A percentile compares a stretch with the other conserved stretches of the same genome.
phyloP scores from a whole-genome alignment of 2,329 filamentous ascomycete species.

The Fusarium domesticum region DNA sequence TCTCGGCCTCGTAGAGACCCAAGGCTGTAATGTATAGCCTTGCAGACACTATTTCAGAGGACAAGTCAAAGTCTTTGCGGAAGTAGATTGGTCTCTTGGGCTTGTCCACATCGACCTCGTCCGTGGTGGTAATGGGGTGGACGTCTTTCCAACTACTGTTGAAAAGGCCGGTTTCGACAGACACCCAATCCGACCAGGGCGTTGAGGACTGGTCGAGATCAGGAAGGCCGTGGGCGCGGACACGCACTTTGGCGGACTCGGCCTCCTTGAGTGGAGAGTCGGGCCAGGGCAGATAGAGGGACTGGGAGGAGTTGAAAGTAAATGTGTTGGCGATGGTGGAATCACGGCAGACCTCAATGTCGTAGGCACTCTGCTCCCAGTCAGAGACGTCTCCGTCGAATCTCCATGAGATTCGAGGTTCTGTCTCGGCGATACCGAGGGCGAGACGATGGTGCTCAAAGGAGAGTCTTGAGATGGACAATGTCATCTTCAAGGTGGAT shows the following conservation, averaged over 20 bases:
- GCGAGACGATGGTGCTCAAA: conserved; percentile 43
- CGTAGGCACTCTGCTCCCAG: conserved; percentile 45
- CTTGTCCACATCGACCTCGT: conserved; percentile 25
- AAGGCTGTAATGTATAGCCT: conserved; percentile 47
- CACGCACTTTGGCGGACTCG: conserved; percentile 34
- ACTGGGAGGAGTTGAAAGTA: conserved; percentile 35
- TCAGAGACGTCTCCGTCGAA: conserved; percentile 38
- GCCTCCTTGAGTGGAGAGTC: conserved; percentile 31
- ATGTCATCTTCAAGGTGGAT: too few species aligned
- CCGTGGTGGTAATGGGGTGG: conserved; percentile 30
- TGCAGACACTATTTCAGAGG: conserved; percentile 30
- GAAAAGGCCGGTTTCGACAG: conserved; percentile 36
- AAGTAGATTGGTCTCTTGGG: conserved; percentile 34
- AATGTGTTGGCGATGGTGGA: conserved; percentile 9
- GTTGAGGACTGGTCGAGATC: conserved; percentile 12
- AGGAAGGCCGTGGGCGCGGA: conserved; percentile 32
- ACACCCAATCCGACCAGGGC: conserved; percentile 30
- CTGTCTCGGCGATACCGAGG: conserved; percentile 43
- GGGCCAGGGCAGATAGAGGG: conserved; percentile 46
- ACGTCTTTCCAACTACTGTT: conserved; percentile 32
- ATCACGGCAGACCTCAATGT: conserved; percentile 38
- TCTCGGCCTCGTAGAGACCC: conserved; percentile 45
- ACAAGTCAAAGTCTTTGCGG: conserved; percentile 33
- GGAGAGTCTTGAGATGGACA: conserved; percentile 38
- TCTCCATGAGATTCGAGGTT: conserved; percentile 47